Evolutionary conservation across 2,329 filamentous ascomycete genomes (phyloP), one percentile per base, ranked within the genome.

Genomic region (Trichoderma sp.): DNA sequence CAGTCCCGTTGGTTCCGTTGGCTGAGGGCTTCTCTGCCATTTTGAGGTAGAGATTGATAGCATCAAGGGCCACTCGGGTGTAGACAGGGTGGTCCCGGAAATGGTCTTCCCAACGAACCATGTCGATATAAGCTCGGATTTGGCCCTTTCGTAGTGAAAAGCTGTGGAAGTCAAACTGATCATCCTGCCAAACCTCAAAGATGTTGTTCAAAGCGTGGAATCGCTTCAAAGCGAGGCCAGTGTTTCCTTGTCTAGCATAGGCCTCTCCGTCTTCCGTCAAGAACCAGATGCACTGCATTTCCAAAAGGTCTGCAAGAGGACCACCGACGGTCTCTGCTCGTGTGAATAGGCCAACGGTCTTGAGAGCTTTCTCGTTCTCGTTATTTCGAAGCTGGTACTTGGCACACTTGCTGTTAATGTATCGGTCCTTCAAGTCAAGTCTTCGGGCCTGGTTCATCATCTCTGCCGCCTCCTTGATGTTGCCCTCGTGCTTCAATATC

Each of bases 201-300:
- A 99, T 97, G 84, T 94, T 95, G 83, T 93, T 93, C 75, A 99
- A 91, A 27, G 94, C 89, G 78, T 95, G 94, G 84, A 98, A 96
- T 67, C 97, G 92, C 87, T 99, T 99, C 71, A 99, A 88, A 0
- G 97, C 96, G 76, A 98, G 89, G 4, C 93, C 95, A 64, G 94
- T 86, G 80, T 97, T 95, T 78, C 92, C 92, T 83, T 95, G 93
- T 68, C 97, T 92, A 75, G 94, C 88, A 83, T 95, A 95, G 3
- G 96, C 92, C 85, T 98, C 94, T 74, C 95, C 97, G 82, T 99
- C 97, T 85, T 99, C 97, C 6, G 94, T 97, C 81, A 99, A 86
- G 83, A 92, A 99, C 97, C 97, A 99, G 79, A 98, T 91, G 83
- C 95, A 98, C 85, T 99, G 97, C 97, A 99, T 99, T 80, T 99